phyloP scores from a whole-genome alignment of 2,329 filamentous ascomycete genomes.

The Pseudocercospora ulei region DNA sequence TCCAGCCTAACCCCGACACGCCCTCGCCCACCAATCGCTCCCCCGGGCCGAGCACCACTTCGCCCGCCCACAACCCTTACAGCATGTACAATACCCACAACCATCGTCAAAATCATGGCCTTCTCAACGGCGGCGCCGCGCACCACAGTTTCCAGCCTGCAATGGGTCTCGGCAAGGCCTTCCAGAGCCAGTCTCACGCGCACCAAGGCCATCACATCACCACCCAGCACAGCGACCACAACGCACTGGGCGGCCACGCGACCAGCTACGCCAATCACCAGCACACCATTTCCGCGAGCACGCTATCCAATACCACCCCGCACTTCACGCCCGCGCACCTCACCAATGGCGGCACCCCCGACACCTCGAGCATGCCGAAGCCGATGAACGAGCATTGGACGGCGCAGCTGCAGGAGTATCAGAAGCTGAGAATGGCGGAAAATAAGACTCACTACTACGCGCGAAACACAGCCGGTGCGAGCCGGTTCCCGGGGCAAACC shows the following conservation, averaged over 20 bases:
- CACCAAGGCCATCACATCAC: constrained; percentile 34
- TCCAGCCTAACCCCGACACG: constrained; percentile 41
- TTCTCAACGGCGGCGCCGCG: constrained; percentile 61
- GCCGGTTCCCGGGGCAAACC: constrained; percentile 22
- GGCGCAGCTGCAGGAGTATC: constrained; percentile 59
- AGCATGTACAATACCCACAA: constrained; percentile 62
- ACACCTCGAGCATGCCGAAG: constrained; percentile 45
- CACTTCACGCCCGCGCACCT: constrained; percentile 52
- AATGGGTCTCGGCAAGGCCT: constrained; percentile 60
- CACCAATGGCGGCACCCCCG: constrained; percentile 51
- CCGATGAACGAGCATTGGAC: constrained; percentile 68
- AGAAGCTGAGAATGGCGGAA: constrained; percentile 27
- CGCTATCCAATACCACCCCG: constrained; percentile 56
- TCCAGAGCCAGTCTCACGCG: constrained; percentile 51
- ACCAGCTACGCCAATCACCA: constrained; percentile 52
- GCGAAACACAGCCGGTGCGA: constrained; percentile 49
- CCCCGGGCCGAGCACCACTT: constrained; percentile 44
- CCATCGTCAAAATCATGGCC: constrained; percentile 60
- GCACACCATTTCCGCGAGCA: constrained; percentile 51
- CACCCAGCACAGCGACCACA: constrained; percentile 42
- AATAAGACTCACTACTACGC: constrained; percentile 57
- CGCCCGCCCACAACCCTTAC: constrained; percentile 55
- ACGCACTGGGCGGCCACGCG: constrained; percentile 48
- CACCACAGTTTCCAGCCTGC: constrained; percentile 47
- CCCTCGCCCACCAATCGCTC: constrained; percentile 52